A percentile compares a stretch with the other conserved stretches of the same genome.
Evolutionary conservation across 208 protist species (phyloP).

Genomic region (Paratrypanosoma confusum): DNA sequence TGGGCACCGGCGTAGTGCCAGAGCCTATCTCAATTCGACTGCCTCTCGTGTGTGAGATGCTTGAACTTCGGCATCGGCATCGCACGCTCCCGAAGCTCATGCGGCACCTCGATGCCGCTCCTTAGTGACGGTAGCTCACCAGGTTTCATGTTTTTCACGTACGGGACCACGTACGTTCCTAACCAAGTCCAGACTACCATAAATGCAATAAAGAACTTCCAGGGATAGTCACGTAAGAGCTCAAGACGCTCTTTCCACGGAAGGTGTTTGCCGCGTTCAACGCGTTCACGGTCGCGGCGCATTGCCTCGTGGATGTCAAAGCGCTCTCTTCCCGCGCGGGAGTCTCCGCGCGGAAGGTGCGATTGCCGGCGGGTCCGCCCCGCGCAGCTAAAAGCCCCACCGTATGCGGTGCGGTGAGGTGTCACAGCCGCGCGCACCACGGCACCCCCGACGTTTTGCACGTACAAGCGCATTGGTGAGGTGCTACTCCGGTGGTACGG

Average conservation of each 20-base stretch:
- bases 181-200: constrained; percentile 63
- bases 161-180: constrained; percentile 54
- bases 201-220: constrained; percentile 62
- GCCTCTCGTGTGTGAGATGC: constrained; percentile 3
- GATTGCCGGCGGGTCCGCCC: too few species aligned
- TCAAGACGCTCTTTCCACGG: constrained; percentile 35
- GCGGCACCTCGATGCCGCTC: constrained; percentile 10
- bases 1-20: too few species aligned
- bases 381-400: neutral
- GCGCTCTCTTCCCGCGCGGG: constrained; percentile 27
- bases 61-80: constrained; percentile 20
- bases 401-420: neutral
- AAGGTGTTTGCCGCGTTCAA: constrained; percentile 19
- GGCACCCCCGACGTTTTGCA: too few species aligned
- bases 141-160: constrained; percentile 30
- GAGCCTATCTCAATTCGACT: too few species aligned
- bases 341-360: constrained; percentile 14
- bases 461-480: too few species aligned
- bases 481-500: too few species aligned
- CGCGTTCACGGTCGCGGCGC: constrained; percentile 30
- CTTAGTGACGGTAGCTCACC: constrained; percentile 26
- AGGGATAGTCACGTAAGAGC: constrained; percentile 41
- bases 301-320: constrained; percentile 35
- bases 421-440: neutral
- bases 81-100: constrained; percentile 17